Evolutionary conservation across 768 basidiomycete genomes (phyloP), one percentile per base, ranked within the genome.

Genomic region (Fistulinella prunicolor): DNA sequence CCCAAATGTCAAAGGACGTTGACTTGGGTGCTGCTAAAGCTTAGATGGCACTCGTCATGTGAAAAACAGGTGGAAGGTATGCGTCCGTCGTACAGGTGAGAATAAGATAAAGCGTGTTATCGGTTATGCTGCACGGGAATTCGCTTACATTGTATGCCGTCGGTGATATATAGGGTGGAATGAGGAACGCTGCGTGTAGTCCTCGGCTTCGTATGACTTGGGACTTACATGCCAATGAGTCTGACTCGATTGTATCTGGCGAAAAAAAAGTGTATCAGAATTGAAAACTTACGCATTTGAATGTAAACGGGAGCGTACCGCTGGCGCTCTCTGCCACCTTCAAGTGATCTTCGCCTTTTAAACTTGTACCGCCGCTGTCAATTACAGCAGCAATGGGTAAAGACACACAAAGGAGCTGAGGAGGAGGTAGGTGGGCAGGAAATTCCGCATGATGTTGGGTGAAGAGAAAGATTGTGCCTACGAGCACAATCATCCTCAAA

Each of bases 1-100:
- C 55, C 58, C 44, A 57, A 44, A 50, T 51, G 29, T 57, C 39
- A 6, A 36, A 21, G 0, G 47, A 16, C 1, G 58, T 42, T 9
- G 21, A 6, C n/a, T 29, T 4, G 16, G 50, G 17, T 5, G 17
- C 32, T 9, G 29, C 10, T 5, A 37, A 19, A 3, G 38, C 22
- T 26, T 47, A 23, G 22, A 40, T 2, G 3, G n/a, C n/a, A 5
- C 22, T 12, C 10, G 26, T 22, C 17, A 47, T 1, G 22, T 22
- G 53, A 21, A 51, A 32, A 3, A 26, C 21, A 0, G 38, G 23
- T 2, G 49, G 42, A 4, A 46, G 23, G 20, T 34, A 41, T 10
- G 39, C 32, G 29, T 42, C 57, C 55, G 26, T 2, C 20, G 7
- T 22, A 1, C 4, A 0, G 6, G 29, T 38, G 10, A 44, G 28